Conservation (phyloP, 495 filamentous ascomycete genomes). For the Penicillium argentinense region DNA sequence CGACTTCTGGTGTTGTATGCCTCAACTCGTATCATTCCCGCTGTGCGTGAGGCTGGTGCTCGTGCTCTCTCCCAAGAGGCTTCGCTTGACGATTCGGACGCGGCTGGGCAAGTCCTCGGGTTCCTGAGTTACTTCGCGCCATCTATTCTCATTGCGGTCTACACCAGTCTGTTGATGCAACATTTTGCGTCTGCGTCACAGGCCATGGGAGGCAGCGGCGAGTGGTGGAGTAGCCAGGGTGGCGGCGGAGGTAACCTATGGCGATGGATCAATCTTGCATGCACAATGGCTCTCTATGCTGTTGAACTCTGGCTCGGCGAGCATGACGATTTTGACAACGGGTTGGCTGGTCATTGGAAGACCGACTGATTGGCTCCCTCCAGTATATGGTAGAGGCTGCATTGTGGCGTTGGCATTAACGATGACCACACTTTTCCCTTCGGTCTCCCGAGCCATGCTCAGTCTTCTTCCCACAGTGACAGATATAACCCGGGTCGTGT, state of each 20-base stretch:
- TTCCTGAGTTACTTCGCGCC: conserved; percentile 91
- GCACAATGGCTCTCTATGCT: conserved; percentile 85
- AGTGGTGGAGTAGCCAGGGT: conserved; percentile 83
- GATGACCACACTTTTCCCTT: no score
- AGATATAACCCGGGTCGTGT: no score
- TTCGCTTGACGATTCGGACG: conserved; percentile 80
- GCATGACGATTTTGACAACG: conserved; percentile 66
- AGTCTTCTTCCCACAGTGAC: no score
- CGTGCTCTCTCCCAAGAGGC: conserved; percentile 79
- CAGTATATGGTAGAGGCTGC: no score
- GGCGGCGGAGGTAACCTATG: conserved; percentile 81
- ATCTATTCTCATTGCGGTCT: conserved; percentile 88
- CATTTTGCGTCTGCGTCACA: conserved; percentile 77
- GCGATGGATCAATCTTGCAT: conserved; percentile 89
- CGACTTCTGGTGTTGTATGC: conserved; percentile 92
- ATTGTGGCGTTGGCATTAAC: no score
- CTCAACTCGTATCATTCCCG: conserved; percentile 93
- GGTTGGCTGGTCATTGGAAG: conserved; percentile 84
- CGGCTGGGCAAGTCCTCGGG: conserved; percentile 72
- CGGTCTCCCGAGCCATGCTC: no score
- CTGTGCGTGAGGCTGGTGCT: conserved; percentile 81
- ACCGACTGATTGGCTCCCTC: conserved; percentile 63
- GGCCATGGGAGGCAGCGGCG: conserved; percentile 59
- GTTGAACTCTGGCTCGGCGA: conserved; percentile 83
- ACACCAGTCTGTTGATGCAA: conserved; percentile 95